phyloP scores from a whole-genome alignment of 1,284 basidiomycete genomes.

The Boletus albobrunnescens region DNA sequence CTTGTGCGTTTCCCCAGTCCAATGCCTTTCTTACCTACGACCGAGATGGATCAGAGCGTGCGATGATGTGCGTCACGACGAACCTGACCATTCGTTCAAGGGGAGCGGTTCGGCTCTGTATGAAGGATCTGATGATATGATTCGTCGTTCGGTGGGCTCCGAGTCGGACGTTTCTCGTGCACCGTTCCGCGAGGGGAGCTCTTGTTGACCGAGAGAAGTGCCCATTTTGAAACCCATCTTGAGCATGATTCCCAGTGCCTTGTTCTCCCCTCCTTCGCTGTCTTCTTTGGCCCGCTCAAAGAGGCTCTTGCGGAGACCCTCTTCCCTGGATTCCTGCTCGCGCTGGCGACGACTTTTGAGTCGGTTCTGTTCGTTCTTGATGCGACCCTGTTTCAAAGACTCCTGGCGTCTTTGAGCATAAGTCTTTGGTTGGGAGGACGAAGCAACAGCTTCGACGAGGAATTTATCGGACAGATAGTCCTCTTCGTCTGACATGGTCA shows the following conservation, averaged over 20 bases:
- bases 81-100: constrained; percentile 74
- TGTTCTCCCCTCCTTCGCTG: constrained; percentile 49
- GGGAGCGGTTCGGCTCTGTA: constrained; percentile 64
- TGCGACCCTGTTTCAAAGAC: constrained; percentile 48
- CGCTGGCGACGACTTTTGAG: constrained; percentile 60
- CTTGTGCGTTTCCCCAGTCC: constrained; percentile 67
- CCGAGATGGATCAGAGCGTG: constrained; percentile 6
- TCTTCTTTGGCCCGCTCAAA: constrained; percentile 73
- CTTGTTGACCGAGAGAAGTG: constrained; percentile 58
- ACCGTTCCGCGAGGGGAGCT: constrained; percentile 7
- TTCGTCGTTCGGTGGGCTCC: constrained; percentile 4
- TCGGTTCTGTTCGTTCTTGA: constrained; percentile 63
- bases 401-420: constrained; percentile 68
- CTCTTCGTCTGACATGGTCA: constrained; percentile 52
- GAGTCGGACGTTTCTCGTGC: constrained; percentile 3
- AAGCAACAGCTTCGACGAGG: constrained; percentile 40
- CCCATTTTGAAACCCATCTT: constrained; percentile 87
- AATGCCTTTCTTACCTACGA: constrained; percentile 70
- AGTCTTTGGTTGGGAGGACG: constrained; percentile 45
- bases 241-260: constrained; percentile 82
- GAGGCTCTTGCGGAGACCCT: constrained; percentile 71
- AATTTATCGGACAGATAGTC: constrained; percentile 86
- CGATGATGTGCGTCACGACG: constrained; percentile 21
- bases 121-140: constrained; percentile 13
- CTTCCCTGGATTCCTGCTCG: constrained; percentile 71